phyloP scores from a whole-genome alignment of 306 rosid species.

The Sindora glabra region DNA sequence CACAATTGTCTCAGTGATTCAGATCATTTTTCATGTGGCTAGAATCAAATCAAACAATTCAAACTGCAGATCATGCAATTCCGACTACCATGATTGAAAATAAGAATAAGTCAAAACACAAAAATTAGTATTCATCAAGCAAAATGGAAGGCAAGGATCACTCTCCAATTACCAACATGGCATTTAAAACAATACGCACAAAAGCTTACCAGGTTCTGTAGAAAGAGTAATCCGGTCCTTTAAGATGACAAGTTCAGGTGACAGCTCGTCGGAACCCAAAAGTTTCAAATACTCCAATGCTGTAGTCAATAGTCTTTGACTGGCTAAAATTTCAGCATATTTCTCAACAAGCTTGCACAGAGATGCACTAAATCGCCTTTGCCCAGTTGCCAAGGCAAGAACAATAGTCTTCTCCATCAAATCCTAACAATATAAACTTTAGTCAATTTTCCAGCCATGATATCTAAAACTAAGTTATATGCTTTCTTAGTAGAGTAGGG shows the following conservation, averaged over 20 bases:
- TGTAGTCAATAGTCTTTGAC: conserved; percentile 81
- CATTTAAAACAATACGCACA: neutral
- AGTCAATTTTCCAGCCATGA: conserved; percentile 23
- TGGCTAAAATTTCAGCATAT: conserved; percentile 95
- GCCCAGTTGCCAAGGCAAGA: conserved; percentile 95
- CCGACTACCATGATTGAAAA: no score
- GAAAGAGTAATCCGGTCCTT: conserved; percentile 71
- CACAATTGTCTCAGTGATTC: no score
- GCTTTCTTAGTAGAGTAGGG: neutral
- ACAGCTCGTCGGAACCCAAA: conserved; percentile 82
- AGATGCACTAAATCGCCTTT: conserved; percentile 85
- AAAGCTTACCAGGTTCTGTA: conserved; percentile 59
- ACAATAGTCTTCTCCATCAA: conserved; percentile 98
- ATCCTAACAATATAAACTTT: conserved; percentile 44
- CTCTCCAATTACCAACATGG: conserved; percentile 4
- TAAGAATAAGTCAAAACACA: no score
- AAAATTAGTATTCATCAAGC: conserved; percentile 1
- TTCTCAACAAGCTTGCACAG: conserved; percentile 98
- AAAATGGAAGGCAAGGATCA: conserved; percentile 6
- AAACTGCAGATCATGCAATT: no score
- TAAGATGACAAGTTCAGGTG: conserved; percentile 80
- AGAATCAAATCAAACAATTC: no score
- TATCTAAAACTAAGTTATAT: neutral
- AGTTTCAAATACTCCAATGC: conserved; percentile 91
- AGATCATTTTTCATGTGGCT: no score